phyloP scores from a whole-genome alignment of 2,329 filamentous ascomycete genomes.

The Trichoderma simmonsii region DNA sequence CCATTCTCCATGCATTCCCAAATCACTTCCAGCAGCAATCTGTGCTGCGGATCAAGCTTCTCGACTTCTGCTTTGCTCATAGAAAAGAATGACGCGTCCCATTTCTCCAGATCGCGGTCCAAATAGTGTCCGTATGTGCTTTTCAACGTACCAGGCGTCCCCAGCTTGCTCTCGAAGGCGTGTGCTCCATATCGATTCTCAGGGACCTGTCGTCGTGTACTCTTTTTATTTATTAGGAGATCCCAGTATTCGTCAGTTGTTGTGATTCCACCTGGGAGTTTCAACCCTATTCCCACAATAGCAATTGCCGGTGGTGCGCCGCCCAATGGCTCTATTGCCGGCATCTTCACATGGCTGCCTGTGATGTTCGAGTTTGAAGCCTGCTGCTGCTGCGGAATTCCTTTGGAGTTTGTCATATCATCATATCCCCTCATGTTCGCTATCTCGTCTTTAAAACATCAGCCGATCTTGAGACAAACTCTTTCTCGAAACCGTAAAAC shows the following conservation, averaged over 20 bases:
- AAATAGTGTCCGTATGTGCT: slow-evolving; percentile 30
- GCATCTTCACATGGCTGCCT: background rate
- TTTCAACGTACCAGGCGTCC: slow-evolving; percentile 10
- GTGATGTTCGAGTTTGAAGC: background rate
- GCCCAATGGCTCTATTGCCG: background rate
- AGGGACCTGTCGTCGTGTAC: slow-evolving; percentile 23
- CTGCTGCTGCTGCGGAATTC: background rate
- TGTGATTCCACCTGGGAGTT: slow-evolving; percentile 31
- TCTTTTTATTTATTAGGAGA: slow-evolving; percentile 29
- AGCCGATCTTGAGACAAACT: background rate
- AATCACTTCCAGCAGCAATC: slow-evolving; percentile 29
- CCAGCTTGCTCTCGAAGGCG: slow-evolving; percentile 20
- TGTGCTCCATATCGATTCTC: slow-evolving; percentile 28
- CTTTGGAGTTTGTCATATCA: background rate
- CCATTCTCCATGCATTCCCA: slow-evolving; percentile 29
- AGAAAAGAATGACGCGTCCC: slow-evolving; percentile 34
- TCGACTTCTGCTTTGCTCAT: slow-evolving; percentile 29
- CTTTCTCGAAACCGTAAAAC: background rate
- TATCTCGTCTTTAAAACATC: background rate
- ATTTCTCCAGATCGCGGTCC: slow-evolving; percentile 23
- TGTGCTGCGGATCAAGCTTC: slow-evolving; percentile 31
- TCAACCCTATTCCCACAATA: slow-evolving; percentile 33
- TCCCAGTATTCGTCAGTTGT: slow-evolving; percentile 31
- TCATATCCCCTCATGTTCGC: background rate
- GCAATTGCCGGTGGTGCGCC: slow-evolving; percentile 28